These are phyloP conservation scores for Pilaira anomala DNA, from an alignment of 192 early-diverging fungal genomes.

Conservation along the genomic window DNA sequence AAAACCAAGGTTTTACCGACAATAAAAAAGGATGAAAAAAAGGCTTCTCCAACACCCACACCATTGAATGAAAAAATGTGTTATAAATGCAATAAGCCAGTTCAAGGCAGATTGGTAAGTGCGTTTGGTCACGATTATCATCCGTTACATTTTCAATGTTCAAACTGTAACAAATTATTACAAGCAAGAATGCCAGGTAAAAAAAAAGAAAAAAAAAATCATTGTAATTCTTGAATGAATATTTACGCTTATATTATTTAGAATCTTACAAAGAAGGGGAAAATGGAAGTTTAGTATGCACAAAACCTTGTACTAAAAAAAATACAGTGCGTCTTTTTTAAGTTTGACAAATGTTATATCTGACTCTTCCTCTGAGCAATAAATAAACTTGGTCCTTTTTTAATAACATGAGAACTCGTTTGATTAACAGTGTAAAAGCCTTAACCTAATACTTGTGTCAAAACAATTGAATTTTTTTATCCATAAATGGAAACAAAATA, in stretches of 20 bases:
- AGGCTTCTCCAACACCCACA: neutral
- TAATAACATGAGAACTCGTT: too few relatives aligned
- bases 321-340: neutral
- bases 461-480: too few relatives aligned
- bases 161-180: slow-evolving; percentile 20
- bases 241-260: too few relatives aligned
- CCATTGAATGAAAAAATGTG: slow-evolving; percentile 15
- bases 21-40: neutral
- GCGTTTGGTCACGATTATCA: slow-evolving; percentile 36
- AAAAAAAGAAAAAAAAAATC: neutral
- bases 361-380: too few relatives aligned
- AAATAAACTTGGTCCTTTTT: too few relatives aligned
- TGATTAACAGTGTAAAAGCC: too few relatives aligned
- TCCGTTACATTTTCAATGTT: slow-evolving; percentile 33
- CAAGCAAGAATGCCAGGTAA: slow-evolving; percentile 31
- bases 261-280: too few relatives aligned
- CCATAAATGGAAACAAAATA: too few relatives aligned
- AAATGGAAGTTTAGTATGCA: too few relatives aligned
- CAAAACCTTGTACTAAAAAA: neutral
- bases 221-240: too few relatives aligned
- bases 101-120: slow-evolving; percentile 23
- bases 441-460: too few relatives aligned
- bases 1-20: neutral
- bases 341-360: neutral
- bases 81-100: slow-evolving; percentile 13